Percentiles rank a stretch among this genome's conserved stretches.
Conservation (phyloP, 2,329 filamentous ascomycete genomes). For the Tolypocladium tundrense region DNA sequence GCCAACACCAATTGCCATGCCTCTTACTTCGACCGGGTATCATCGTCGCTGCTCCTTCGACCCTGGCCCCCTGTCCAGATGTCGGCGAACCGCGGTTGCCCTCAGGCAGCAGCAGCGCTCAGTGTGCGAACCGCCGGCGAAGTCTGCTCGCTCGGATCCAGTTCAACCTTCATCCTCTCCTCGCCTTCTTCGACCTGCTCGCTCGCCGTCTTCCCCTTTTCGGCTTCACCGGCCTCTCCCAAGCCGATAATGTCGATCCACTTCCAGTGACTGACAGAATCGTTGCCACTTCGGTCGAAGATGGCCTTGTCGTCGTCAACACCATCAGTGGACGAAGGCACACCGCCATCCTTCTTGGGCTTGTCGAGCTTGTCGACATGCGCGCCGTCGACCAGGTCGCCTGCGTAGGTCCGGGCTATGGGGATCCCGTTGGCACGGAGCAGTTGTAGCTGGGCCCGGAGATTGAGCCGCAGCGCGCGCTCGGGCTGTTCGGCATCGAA, state of each 20-base stretch:
- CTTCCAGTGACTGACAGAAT: constrained; percentile 35
- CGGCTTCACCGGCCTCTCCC: constrained; percentile 21
- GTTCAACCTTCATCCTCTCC: constrained; percentile 22
- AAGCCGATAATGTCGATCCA: constrained; percentile 44
- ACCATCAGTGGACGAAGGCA: constrained; percentile 20
- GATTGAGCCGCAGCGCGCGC: constrained; percentile 47
- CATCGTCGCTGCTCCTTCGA: background rate
- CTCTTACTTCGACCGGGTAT: background rate
- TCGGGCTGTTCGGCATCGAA: constrained; percentile 49
- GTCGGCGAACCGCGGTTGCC: no score
- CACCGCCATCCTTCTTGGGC: constrained; percentile 7
- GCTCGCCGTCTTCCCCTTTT: constrained; percentile 16
- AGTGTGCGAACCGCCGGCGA: background rate
- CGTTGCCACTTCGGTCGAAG: constrained; percentile 30
- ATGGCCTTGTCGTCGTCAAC: constrained; percentile 40
- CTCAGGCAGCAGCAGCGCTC: constrained; percentile 4
- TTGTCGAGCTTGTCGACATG: constrained; percentile 24
- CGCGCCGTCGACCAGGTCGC: constrained; percentile 39
- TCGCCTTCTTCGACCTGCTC: constrained; percentile 25
- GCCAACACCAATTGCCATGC: background rate
- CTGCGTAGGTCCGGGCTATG: constrained; percentile 37
- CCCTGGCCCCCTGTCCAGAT: background rate
- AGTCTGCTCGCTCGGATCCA: constrained; percentile 21
- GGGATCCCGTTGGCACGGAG: constrained; percentile 38
- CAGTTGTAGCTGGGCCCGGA: constrained; percentile 47